Conservation (phyloP, 2,329 filamentous ascomycete species). For the Drechslerella coelobrocha region DNA sequence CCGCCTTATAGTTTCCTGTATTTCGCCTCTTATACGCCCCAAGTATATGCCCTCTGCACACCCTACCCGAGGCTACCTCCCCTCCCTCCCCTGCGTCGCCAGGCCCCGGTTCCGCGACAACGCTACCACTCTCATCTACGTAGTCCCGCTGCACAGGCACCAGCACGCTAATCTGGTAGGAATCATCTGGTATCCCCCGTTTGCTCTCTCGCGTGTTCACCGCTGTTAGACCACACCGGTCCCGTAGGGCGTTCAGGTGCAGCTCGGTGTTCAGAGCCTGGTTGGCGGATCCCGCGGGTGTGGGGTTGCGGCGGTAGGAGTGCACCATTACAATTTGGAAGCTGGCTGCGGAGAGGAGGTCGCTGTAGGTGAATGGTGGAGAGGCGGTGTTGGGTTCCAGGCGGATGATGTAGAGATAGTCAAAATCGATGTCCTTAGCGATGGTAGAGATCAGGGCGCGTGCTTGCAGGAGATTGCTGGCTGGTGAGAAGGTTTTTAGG, state of each 20-base stretch:
- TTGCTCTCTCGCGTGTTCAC: conserved; percentile 15
- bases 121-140: conserved; percentile 26
- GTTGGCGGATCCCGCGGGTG: conserved; percentile 33
- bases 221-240: conserved; percentile 32
- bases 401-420: conserved; percentile 46
- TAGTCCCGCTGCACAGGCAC: conserved; percentile 39
- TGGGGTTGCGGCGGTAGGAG: conserved; percentile 39
- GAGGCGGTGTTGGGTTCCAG: conserved; percentile 29
- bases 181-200: conserved; percentile 11
- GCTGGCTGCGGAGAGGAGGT: conserved; percentile 18
- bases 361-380: conserved; percentile 22
- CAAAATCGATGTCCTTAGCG: conserved; percentile 40
- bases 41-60: conserved; percentile 44
- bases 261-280: conserved; percentile 45
- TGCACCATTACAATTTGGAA: conserved; percentile 42
- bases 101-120: conserved; percentile 10
- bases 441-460: conserved; percentile 26
- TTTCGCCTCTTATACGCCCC: conserved; percentile 43
- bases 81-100: neutral
- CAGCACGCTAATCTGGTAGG: conserved; percentile 37
- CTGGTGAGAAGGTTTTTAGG: conserved; percentile 20
- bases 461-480: conserved; percentile 26
- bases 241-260: conserved; percentile 33
- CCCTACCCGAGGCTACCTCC: conserved; percentile 10
- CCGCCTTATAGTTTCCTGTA: conserved; percentile 20